phyloP scores from a whole-genome alignment of 1,284 basidiomycete genomes.

The Termitomyces sp. region DNA sequence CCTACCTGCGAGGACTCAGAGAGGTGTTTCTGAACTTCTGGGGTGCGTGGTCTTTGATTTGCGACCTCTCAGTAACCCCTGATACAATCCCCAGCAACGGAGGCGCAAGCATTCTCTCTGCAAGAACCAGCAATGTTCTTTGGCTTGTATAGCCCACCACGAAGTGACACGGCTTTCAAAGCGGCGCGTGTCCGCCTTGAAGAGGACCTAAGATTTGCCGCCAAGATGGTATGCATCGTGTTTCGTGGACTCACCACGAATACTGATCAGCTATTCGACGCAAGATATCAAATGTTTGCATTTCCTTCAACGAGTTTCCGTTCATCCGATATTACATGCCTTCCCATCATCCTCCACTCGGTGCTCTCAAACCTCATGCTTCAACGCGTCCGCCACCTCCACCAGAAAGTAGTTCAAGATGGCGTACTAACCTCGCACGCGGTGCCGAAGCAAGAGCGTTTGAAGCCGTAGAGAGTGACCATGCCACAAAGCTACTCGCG shows the following conservation, averaged over 20 bases:
- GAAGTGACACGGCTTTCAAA: conserved; percentile 57
- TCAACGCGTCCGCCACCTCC: conserved; percentile 60
- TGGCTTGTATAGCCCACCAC: conserved; percentile 80
- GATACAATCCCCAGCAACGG: conserved; percentile 52
- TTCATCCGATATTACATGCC: conserved; percentile 94
- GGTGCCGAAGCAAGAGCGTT: conserved; percentile 60
- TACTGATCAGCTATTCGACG: conserved; percentile 14
- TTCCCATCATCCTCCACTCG: conserved; percentile 78
- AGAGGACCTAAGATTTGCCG: conserved; percentile 76
- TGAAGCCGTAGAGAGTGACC: conserved; percentile 65
- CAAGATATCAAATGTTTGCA: conserved; percentile 87
- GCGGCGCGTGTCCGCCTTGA: conserved; percentile 66
- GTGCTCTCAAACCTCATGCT: conserved; percentile 69
- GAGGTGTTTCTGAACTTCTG: conserved; percentile 90
- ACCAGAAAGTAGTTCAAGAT: conserved; percentile 54
- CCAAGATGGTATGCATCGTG: conserved; percentile 51
- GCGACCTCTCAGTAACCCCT: conserved; percentile 5
- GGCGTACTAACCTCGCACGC: conserved; percentile 71
- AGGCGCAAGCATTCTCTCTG: conserved; percentile 79
- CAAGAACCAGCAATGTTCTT: conserved; percentile 78
- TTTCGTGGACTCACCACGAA: neutral
- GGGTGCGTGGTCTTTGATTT: conserved; percentile 45
- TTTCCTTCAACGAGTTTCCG: conserved; percentile 91
- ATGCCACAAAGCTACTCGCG: conserved; percentile 75
- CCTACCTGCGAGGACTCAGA: conserved; percentile 64